A percentile compares a stretch with the other conserved stretches of the same genome.
These are phyloP conservation scores for Scheffersomyces stipitis DNA, from an alignment of 805 yeast species.

Conservation along the genomic window DNA sequence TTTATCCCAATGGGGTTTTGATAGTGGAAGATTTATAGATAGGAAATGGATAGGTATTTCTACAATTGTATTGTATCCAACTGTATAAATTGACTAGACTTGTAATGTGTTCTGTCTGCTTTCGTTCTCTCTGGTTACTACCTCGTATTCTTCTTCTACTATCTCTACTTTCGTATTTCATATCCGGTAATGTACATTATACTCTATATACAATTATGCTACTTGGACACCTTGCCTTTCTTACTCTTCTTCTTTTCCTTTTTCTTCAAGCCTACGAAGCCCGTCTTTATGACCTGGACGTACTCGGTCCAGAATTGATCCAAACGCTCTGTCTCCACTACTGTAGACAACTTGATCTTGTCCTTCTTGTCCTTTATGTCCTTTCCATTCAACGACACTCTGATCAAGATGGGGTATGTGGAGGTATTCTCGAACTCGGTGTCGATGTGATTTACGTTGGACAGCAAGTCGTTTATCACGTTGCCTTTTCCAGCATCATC, in stretches of 20 bases:
- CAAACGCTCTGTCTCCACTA: constrained; percentile 59
- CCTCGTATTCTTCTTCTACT: no score
- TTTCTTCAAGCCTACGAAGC: constrained; percentile 74
- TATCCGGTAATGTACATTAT: no score
- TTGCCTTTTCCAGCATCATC: constrained; percentile 13
- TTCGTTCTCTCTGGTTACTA: no score
- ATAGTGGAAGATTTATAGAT: constrained; percentile 50
- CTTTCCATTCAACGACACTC: constrained; percentile 59
- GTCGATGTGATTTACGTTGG: constrained; percentile 23
- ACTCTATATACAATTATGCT: no score
- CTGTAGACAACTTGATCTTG: constrained; percentile 68
- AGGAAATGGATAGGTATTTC: no score
- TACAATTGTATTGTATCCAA: no score
- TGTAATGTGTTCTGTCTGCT: no score
- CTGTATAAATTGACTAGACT: no score
- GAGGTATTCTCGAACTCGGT: constrained; percentile 19
- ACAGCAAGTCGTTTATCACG: constrained; percentile 28
- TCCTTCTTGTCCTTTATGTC: constrained; percentile 39
- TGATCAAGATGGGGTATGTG: constrained; percentile 62
- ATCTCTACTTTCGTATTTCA: no score
- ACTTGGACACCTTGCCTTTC: constrained; percentile 41
- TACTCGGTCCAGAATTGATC: constrained; percentile 79
- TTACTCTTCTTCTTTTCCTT: constrained; percentile 78
- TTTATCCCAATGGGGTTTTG: constrained; percentile 50
- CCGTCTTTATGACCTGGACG: constrained; percentile 64